Base-by-base conservation (phyloP, 345 rosid genomes). In the Toxicodendron radicans region DNA sequence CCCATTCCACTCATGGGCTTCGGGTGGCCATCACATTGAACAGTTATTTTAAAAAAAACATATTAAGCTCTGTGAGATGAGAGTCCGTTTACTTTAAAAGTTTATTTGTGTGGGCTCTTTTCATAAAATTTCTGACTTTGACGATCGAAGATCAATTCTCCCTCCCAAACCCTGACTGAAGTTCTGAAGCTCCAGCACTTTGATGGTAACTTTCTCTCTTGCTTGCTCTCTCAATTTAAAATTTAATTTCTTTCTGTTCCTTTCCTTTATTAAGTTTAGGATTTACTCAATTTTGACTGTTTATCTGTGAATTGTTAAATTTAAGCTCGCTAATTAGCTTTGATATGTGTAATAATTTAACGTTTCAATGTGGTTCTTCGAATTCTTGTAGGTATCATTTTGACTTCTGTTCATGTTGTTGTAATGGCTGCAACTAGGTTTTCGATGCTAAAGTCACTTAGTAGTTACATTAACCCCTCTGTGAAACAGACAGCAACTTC, bases 341-440 rank as follows among this genome's bases (percentile, higher is more conserved):
- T 49, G 53, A 49, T 49, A 16, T 49, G 13, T 14, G 16, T 2
- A 49, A 11, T 49, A 3, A 13, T 1, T 49, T 49, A 49, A 16
- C 8, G 33, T 63, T 66, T 53, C 74, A 51, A 46, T 57, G 57
- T 68, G 60, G 45, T 49, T 54, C 32, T 35, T 78, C 21, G 43
- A 48, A 53, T 3, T 20, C 59, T 60, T 66, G 68, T 61, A 41
- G 75, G 38, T 66, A 30, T 45, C 24, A 43, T 43, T 53, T 59
- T 75, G 43, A 63, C 17, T 3, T 45, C 18, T 32, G 58, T 62
- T 43, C 21, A 38, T 27, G 76, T 71, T 59, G 77, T 27, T 73
- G n/a, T 43, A n/a, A 89, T 91, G 91, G 80, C 83, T 60, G 84
- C 84, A 60, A 57, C 69, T 78, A 75, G 85, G 87, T 73, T 79